Base-by-base conservation (phyloP, 2,329 filamentous ascomycete genomes). In the Endothia cerciana region DNA sequence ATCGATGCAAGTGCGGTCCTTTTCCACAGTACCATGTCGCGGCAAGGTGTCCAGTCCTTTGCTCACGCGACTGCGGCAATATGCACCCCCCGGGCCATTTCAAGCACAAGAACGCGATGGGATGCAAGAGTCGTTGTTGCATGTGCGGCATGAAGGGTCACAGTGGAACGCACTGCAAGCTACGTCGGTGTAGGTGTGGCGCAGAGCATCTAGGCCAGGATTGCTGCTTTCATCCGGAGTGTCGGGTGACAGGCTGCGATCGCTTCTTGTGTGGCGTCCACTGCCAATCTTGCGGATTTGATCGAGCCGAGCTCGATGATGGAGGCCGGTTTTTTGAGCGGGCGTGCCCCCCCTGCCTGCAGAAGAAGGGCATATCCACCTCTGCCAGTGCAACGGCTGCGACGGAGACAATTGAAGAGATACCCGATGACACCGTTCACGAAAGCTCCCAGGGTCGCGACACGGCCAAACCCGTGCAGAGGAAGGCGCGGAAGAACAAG, bases 141-240 rank as follows among this genome's bases (percentile, higher is more conserved):
- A 80, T 80, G 78, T 80, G 79, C 65, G 78, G 78, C n/a, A 63
- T 75, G 3, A 70, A 67, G 25, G 77, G 76, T 2, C 78, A 81
- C 65, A 73, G 72, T 33, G 78, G 77, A n/a, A 71, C 65, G 17
- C 72, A 78, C 36, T 80, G 78, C 65, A 70, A 73, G 28, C 61
- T 76, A 40, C 72, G 72, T 64, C 70, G 65, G 22, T 80, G 78
- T 62, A 72, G 74, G 4, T 80, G 78, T 69, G 77, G 78, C 19
- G 69, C 64, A 13, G 66, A 69, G 11, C 78, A 80, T 65, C 71
- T 80, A 51, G 76, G 75, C 0, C 77, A 80, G 67, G 76, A 78
- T 62, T 79, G 77, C 45, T 71, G 75, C n/a, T 79, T 77, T 76
- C 76, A 77, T 36, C 74, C 77, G 5, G 75, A 73, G 36, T 80